phyloP scores from a whole-genome alignment of 1,284 basidiomycete species.

The Ganoderma lingzhi region DNA sequence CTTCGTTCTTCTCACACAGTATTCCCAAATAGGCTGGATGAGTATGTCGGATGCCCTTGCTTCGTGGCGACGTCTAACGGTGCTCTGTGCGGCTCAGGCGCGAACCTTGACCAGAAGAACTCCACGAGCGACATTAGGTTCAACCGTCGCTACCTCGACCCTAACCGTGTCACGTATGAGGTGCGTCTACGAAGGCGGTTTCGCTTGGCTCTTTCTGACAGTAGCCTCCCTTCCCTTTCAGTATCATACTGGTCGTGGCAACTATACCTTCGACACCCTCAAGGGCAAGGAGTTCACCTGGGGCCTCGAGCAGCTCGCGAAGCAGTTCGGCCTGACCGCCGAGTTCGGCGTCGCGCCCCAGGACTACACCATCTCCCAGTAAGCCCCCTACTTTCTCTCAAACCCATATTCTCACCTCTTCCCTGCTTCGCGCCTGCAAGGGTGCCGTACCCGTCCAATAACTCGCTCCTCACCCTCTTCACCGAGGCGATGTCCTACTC shows the following conservation, averaged over 20 bases:
- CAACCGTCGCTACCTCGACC: conserved; percentile 76
- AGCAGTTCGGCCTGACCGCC: conserved; percentile 60
- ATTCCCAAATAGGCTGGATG: conserved; percentile 22
- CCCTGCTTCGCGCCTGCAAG: conserved; percentile 40
- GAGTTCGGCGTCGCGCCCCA: conserved; percentile 76
- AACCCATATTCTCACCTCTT: not conserved
- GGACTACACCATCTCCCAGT: conserved; percentile 69
- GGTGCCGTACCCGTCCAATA: conserved; percentile 70
- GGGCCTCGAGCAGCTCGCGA: conserved; percentile 60
- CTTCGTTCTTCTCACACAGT: not conserved
- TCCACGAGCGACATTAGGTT: conserved; percentile 63
- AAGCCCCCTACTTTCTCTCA: not conserved
- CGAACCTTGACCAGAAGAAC: conserved; percentile 54
- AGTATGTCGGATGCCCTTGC: conserved; percentile 10
- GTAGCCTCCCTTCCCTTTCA: conserved; percentile 38
- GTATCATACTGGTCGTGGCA: conserved; percentile 62
- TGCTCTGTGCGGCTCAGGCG: conserved; percentile 46
- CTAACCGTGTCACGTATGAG: conserved; percentile 77
- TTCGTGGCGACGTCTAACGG: not conserved
- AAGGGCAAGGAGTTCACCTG: conserved; percentile 60
- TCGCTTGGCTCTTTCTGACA: not conserved
- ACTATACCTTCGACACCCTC: conserved; percentile 62
- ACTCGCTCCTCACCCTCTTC: conserved; percentile 69
- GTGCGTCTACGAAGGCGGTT: conserved; percentile 41
- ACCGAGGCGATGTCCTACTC: conserved; percentile 63